Conservation (phyloP, 75 land plant species). For the Cryptomeria japonica region DNA sequence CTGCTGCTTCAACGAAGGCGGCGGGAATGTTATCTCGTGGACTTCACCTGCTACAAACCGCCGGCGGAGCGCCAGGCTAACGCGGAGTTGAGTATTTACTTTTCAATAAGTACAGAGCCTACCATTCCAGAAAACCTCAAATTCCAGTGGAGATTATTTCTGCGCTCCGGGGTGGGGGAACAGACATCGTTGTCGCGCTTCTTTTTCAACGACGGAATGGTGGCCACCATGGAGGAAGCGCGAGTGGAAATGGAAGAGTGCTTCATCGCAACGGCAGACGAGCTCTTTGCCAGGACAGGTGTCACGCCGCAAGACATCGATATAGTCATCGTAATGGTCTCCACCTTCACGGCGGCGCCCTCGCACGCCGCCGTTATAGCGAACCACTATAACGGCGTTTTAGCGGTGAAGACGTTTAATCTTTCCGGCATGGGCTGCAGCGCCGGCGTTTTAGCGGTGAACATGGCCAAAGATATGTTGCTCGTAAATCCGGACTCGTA, state of each 20-base stretch:
- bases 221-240: constrained; percentile 54
- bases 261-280: constrained; percentile 35
- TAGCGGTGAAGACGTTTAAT: background rate
- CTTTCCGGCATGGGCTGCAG: too few species aligned
- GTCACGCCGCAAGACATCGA: constrained; percentile 42
- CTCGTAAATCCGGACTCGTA: too few species aligned
- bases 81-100: too few species aligned
- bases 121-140: too few species aligned
- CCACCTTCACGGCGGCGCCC: constrained; percentile 27
- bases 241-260: constrained; percentile 55
- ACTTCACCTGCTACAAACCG: background rate
- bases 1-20: too few species aligned
- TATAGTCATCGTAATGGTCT: constrained; percentile 45
- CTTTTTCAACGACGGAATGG: constrained; percentile 36
- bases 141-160: too few species aligned
- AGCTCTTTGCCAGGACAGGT: constrained; percentile 26
- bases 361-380: constrained; percentile 30
- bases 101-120: too few species aligned
- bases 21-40: background rate
- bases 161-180: constrained; percentile 9
- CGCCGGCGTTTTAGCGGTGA: too few species aligned
- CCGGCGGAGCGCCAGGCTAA: too few species aligned
- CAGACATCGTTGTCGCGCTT: constrained; percentile 63
- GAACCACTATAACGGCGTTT: constrained; percentile 29
- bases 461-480: too few species aligned